Evolutionary conservation across 2,329 filamentous ascomycete genomes (phyloP).

Genomic region (Colletotrichum sp.): DNA sequence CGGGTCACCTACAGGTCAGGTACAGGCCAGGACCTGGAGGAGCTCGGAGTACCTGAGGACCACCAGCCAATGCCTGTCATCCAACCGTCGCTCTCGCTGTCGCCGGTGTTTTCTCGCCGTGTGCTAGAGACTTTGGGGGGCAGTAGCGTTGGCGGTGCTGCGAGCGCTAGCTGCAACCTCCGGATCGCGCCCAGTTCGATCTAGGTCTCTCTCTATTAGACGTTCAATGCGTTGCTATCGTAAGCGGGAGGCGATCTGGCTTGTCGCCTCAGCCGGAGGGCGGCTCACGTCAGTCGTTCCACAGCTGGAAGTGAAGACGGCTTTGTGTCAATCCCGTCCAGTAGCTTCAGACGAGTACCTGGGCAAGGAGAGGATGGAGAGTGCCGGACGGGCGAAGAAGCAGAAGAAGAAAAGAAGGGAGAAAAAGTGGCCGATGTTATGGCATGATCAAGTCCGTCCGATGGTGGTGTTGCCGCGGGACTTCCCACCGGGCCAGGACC

Average conservation of each 20-base stretch:
- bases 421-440: not conserved
- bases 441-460: conserved; percentile 7
- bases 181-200: not conserved
- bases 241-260: not conserved
- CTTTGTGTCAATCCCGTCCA: not conserved
- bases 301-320: not conserved
- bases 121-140: not conserved
- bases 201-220: not conserved
- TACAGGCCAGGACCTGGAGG: not conserved
- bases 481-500: conserved; percentile 3
- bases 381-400: not conserved
- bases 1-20: not conserved
- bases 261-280: not conserved
- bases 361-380: not conserved
- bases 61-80: not conserved
- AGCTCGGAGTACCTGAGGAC: not conserved
- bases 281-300: not conserved
- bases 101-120: not conserved
- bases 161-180: not conserved
- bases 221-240: not conserved
- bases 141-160: not conserved
- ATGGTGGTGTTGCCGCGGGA: conserved; percentile 2
- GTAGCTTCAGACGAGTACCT: not conserved
- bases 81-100: not conserved
- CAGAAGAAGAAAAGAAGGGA: not conserved